These are phyloP conservation scores for Kodamaea sp. DNA, from an alignment of 1,139 yeast genomes.

Conservation along the genomic window DNA sequence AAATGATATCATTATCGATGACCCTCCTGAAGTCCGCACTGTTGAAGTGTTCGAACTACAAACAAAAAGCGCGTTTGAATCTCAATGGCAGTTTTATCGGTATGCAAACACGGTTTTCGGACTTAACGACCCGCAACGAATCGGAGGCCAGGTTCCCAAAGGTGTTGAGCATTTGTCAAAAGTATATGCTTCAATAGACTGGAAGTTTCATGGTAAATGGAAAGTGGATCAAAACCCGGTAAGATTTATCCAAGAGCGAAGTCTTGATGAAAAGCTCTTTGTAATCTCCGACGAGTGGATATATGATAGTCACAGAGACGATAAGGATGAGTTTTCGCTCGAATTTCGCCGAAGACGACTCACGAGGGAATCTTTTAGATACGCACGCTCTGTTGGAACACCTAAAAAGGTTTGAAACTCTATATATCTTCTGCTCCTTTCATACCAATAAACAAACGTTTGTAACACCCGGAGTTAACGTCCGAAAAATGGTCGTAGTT, in stretches of 20 bases:
- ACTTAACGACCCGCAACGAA: conserved; percentile 44
- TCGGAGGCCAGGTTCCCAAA: conserved; percentile 57
- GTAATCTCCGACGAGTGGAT: conserved; percentile 18
- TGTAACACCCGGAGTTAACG: conserved; percentile 44
- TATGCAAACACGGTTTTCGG: conserved; percentile 49
- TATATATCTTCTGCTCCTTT: conserved; percentile 25
- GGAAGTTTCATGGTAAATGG: conserved; percentile 75
- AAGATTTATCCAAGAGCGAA: conserved; percentile 52
- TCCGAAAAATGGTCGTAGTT: conserved; percentile 51
- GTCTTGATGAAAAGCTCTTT: conserved; percentile 21
- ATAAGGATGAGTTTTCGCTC: conserved; percentile 18
- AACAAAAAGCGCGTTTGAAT: conserved; percentile 56
- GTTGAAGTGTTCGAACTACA: conserved; percentile 80
- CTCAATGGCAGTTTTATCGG: conserved; percentile 49
- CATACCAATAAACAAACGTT: conserved; percentile 56
- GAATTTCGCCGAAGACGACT: conserved; percentile 56
- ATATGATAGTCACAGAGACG: conserved; percentile 39
- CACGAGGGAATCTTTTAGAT: conserved; percentile 47
- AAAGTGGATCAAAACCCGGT: conserved; percentile 51
- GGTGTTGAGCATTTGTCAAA: conserved; percentile 58
- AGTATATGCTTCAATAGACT: conserved; percentile 65
- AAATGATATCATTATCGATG: conserved; percentile 61
- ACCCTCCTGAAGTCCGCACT: conserved; percentile 52
- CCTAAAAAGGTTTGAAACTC: conserved; percentile 7
- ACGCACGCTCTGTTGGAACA: conserved; percentile 18